Conservation (phyloP, 2,329 filamentous ascomycete genomes). For the Metarhizium sp. region DNA sequence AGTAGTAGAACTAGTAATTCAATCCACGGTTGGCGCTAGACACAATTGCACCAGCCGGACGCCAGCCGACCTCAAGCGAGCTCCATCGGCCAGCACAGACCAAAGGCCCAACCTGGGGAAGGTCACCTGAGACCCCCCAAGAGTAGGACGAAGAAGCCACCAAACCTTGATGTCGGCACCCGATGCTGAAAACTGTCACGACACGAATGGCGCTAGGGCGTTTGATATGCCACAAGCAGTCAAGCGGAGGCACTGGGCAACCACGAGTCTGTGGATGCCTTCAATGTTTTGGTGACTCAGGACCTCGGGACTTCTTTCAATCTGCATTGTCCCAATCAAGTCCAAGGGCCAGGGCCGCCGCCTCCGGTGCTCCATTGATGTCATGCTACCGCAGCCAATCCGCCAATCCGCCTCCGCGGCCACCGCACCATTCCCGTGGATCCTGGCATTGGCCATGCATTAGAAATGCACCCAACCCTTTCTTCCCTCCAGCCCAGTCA, state of each 20-base stretch:
- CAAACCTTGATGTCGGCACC: neutral
- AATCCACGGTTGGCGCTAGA: neutral
- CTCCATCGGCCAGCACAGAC: neutral
- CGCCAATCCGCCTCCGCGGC: neutral
- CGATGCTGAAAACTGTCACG: neutral
- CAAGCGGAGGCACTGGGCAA: no score
- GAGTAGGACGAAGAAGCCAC: neutral
- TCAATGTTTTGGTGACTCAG: no score
- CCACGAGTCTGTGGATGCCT: no score
- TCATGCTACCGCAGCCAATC: neutral
- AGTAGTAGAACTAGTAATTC: no score
- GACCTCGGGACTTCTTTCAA: no score
- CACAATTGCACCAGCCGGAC: neutral
- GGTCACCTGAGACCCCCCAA: constrained; percentile 1
- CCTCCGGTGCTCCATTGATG: no score
- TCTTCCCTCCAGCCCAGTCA: neutral
- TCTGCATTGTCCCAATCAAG: no score
- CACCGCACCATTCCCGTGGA: neutral
- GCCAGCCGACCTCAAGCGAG: neutral
- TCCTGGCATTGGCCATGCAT: neutral
- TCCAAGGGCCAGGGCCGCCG: no score
- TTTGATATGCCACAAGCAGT: neutral
- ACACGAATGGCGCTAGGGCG: neutral
- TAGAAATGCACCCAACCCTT: neutral
- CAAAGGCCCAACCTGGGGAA: neutral